Evolutionary conservation across 2,329 filamentous ascomycete genomes (phyloP), one percentile per base, ranked within the genome.

Genomic region (Leptographium lundbergii): DNA sequence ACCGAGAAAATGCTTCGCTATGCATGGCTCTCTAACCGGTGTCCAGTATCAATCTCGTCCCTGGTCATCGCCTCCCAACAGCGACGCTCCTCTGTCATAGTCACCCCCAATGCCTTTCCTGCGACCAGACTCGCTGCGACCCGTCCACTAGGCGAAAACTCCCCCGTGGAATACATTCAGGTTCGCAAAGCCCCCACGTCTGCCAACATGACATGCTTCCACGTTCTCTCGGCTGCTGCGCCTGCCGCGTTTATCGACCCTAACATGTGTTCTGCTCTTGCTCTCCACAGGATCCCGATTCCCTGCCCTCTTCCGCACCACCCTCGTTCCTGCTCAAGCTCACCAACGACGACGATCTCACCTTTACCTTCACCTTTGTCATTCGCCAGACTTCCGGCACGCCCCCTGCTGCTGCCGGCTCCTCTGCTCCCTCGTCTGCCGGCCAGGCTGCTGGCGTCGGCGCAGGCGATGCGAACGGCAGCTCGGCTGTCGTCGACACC

Each of bases 311-410:
- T 39, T 70, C 72, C 34, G 72, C 76, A 57, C 69, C 76, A 32
- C 89, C 91, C 10, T 81, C 79, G 61, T 95, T 97, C 71, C 81
- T 99, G 56, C 77, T 97, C 60, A 94, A 95, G 69, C 77, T 99
- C 56, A 82, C 79, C 65, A 94, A 91, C 73, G 91, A 95, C 65
- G 94, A 97, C 65, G 94, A 99, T 65, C 84, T 99, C 58, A 84
- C 84, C 64, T 95, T 99, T 74, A 89, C 86, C 66, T 99, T 97
- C 71, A 94, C 88, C 47, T 96, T 97, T 70, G 80, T 94, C 63
- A 78, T 96, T 64, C 76, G 83, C 67, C 76, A 85, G 69, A 65
- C 78, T 73, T 50, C 69, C 52, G 52, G 39, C 6, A 22, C 57
- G 22, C n/a, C 66, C 9, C 19, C 50, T 9, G 34, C 55, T 25